Percentiles rank a stretch among this genome's conserved stretches.
phyloP scores from a whole-genome alignment of 2,329 filamentous ascomycete species.

The Fulvia fulva region DNA sequence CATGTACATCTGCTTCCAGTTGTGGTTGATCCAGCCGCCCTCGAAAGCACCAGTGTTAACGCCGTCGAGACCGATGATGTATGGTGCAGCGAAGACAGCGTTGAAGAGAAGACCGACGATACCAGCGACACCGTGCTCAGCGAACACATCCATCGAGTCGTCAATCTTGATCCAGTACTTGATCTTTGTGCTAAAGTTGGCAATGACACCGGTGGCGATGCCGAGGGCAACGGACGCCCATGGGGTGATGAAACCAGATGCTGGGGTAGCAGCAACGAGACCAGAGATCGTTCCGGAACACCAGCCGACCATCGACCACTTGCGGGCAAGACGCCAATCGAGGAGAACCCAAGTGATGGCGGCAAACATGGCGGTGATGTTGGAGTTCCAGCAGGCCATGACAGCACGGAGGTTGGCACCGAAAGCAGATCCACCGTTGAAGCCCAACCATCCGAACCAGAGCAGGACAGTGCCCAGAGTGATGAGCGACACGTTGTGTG shows the following conservation, averaged over 20 bases:
- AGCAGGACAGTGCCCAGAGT: slow-evolving; percentile 92
- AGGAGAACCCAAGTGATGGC: slow-evolving; percentile 92
- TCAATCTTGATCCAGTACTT: slow-evolving; percentile 76
- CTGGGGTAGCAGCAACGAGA: slow-evolving; percentile 81
- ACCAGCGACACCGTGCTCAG: slow-evolving; percentile 81
- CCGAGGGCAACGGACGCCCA: slow-evolving; percentile 61
- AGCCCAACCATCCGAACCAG: slow-evolving; percentile 98
- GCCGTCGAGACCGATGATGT: slow-evolving; percentile 70
- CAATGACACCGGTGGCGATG: slow-evolving; percentile 61
- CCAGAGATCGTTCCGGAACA: slow-evolving; percentile 85
- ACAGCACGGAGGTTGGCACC: slow-evolving; percentile 74
- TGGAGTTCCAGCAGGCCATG: slow-evolving; percentile 98
- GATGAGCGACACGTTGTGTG: slow-evolving; percentile 97
- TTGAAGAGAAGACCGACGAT: slow-evolving; percentile 78
- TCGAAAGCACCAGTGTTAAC: slow-evolving; percentile 56
- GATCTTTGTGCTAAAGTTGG: slow-evolving; percentile 84
- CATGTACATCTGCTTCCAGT: slow-evolving; percentile 71
- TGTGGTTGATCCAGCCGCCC: slow-evolving; percentile 72
- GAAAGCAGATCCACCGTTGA: slow-evolving; percentile 96
- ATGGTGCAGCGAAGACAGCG: slow-evolving; percentile 65
- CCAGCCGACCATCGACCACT: slow-evolving; percentile 94
- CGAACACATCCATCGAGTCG: slow-evolving; percentile 86
- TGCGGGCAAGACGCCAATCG: slow-evolving; percentile 88
- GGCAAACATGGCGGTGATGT: slow-evolving; percentile 85
- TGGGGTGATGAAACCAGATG: slow-evolving; percentile 71